Conservation (phyloP, 2,329 filamentous ascomycete species). For the Metarhizium sp. region DNA sequence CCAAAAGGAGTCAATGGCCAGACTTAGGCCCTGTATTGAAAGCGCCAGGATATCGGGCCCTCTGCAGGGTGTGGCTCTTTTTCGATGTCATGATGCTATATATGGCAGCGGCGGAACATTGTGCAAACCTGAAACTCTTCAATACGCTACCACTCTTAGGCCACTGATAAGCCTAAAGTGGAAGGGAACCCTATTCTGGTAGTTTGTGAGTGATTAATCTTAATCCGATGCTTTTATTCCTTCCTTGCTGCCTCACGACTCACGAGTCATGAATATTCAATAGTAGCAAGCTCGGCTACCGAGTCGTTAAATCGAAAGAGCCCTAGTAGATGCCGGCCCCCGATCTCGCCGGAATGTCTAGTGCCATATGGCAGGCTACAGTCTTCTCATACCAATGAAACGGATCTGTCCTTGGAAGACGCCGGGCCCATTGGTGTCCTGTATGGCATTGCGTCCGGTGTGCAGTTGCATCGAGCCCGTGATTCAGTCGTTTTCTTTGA, state of each 20-base stretch:
- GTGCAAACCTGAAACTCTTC: neutral
- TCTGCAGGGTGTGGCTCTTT: neutral
- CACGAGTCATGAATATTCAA: neutral
- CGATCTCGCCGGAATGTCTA: neutral
- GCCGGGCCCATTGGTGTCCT: neutral
- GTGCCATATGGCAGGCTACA: neutral
- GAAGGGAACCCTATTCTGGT: neutral
- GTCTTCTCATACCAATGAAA: neutral
- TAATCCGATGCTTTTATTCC: neutral
- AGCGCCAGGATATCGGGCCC: neutral
- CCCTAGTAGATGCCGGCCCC: neutral
- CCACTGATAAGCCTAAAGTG: neutral
- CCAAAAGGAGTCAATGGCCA: neutral
- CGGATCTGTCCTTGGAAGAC: neutral
- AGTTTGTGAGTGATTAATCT: neutral
- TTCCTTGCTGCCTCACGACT: neutral
- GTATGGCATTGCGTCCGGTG: neutral
- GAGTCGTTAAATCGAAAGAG: neutral
- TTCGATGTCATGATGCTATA: neutral
- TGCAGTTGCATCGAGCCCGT: neutral
- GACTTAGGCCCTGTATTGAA: neutral
- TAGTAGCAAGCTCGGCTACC: neutral
- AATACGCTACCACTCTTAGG: neutral
- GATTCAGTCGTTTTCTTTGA: neutral
- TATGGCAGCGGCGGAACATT: neutral